Evolutionary conservation across 495 filamentous ascomycete species (phyloP).

Genomic region (Talaromyces liani): DNA sequence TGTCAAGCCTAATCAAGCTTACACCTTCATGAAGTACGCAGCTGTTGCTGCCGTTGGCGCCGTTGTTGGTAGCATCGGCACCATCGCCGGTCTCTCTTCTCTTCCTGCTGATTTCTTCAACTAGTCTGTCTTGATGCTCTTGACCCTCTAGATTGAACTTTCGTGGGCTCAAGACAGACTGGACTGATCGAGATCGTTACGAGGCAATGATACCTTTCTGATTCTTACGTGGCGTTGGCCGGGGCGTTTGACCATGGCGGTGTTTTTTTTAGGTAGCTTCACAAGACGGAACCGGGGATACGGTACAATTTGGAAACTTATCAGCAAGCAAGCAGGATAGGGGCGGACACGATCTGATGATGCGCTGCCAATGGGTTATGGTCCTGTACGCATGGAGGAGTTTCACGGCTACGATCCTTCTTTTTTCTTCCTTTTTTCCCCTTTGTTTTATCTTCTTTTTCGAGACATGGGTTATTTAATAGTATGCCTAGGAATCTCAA

Average conservation of each 20-base stretch:
- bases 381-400: not conserved
- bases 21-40: constrained; percentile 30
- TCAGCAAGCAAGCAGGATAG: not conserved
- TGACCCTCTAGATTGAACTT: not conserved
- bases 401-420: not conserved
- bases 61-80: constrained; percentile 40
- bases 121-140: not conserved
- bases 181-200: not conserved
- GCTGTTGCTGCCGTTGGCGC: constrained; percentile 37
- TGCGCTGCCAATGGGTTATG: not conserved
- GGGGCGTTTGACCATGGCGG: not conserved
- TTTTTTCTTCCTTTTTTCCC: not conserved
- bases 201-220: not conserved
- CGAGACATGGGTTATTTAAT: not conserved
- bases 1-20: constrained; percentile 17
- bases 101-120: constrained; percentile 37
- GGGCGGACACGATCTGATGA: not conserved
- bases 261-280: not conserved
- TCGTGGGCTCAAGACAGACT: not conserved
- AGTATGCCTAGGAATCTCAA: not conserved
- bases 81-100: constrained; percentile 40
- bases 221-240: not conserved
- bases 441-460: not conserved
- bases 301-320: not conserved
- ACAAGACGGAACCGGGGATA: not conserved